Conservation (phyloP, 208 protist genomes). For the Lotmaria passim region DNA sequence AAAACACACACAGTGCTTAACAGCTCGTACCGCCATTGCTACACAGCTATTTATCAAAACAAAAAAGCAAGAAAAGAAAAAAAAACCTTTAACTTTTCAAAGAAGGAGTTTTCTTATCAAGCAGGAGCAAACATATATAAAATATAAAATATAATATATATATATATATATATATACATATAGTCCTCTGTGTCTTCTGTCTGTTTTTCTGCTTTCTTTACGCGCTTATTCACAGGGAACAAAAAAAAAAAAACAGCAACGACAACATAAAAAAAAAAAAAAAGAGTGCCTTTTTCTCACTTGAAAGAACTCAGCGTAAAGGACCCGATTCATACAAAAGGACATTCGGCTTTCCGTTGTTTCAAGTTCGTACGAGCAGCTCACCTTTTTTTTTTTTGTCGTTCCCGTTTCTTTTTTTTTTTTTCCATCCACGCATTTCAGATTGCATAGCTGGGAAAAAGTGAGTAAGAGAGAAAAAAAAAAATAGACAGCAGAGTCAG, state of each 20-base stretch:
- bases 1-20: conserved; percentile 14
- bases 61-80: not conserved
- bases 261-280: conserved; percentile 3
- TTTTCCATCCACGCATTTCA: not conserved
- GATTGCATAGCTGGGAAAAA: no score
- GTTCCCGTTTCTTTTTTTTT: not conserved
- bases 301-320: no score
- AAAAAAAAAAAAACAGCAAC: not conserved
- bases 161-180: no score
- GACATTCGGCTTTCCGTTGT: not conserved
- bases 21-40: conserved; percentile 13
- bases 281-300: conserved; percentile 8
- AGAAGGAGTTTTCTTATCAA: not conserved
- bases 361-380: no score
- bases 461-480: not conserved
- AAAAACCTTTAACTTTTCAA: no score
- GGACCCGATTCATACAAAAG: no score
- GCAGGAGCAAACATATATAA: conserved; percentile 1
- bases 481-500: not conserved
- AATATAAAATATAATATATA: not conserved
- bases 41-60: conserved; percentile 5
- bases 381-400: conserved; percentile 1
- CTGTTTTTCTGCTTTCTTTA: not conserved
- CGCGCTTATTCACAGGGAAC: not conserved
- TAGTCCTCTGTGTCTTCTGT: not conserved